Conservation (phyloP, 768 basidiomycete species). For the Krasilnikovozyma curviuscula region DNA sequence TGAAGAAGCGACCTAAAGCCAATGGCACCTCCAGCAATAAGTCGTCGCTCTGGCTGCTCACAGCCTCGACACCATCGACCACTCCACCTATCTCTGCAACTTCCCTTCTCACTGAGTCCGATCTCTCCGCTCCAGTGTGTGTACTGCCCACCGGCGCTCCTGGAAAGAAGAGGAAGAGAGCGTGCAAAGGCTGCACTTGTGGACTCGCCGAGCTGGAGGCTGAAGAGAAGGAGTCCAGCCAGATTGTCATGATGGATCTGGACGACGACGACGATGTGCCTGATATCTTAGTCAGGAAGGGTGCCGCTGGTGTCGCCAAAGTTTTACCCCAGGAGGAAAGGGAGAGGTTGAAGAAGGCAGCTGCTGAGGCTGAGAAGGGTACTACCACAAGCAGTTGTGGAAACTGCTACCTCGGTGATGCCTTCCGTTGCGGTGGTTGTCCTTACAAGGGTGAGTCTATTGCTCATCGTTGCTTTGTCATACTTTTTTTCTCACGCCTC, state of each 20-base stretch:
- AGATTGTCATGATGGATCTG: constrained; percentile 52
- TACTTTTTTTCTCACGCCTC: neutral
- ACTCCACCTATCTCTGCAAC: neutral
- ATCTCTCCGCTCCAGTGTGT: constrained; percentile 57
- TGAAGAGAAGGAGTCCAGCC: constrained; percentile 42
- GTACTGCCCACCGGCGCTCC: constrained; percentile 27
- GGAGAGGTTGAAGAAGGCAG: constrained; percentile 8
- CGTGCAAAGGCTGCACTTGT: constrained; percentile 91
- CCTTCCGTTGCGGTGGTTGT: constrained; percentile 87
- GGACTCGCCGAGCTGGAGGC: constrained; percentile 87
- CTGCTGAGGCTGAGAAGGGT: constrained; percentile 29
- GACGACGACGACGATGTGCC: constrained; percentile 34
- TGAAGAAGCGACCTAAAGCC: constrained; percentile 2
- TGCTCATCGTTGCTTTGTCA: neutral
- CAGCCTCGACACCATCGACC: neutral
- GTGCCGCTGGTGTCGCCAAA: constrained; percentile 1
- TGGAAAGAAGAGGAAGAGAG: constrained; percentile 28
- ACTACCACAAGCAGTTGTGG: constrained; percentile 97
- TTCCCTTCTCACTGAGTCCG: constrained; percentile 22
- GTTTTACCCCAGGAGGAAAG: constrained; percentile 6
- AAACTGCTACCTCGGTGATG: constrained; percentile 92
- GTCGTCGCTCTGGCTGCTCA: constrained; percentile 9
- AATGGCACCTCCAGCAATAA: constrained; percentile 7
- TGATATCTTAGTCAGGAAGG: constrained; percentile 3
- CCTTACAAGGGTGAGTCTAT: constrained; percentile 78